Evolutionary conservation across 768 basidiomycete species (phyloP).

Genomic region (Tylopilus intermedius): DNA sequence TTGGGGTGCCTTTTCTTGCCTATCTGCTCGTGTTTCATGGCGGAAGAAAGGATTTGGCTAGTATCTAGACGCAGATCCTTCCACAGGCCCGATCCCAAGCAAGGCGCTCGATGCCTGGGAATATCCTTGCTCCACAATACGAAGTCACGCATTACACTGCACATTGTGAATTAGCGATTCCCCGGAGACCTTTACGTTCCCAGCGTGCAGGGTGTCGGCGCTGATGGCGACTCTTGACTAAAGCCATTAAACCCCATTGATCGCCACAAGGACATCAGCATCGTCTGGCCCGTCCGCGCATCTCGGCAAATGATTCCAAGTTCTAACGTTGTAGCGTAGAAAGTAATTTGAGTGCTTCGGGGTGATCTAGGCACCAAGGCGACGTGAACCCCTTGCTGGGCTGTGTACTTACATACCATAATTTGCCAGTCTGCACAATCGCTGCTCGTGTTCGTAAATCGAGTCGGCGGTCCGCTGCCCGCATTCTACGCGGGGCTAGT

Average conservation of each 20-base stretch:
- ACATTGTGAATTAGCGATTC: neutral
- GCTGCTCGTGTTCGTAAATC: neutral
- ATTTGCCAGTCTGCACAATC: neutral
- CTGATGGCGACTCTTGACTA: neutral
- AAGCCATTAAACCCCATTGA: neutral
- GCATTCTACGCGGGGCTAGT: neutral
- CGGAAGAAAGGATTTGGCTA: neutral
- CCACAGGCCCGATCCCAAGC: too few species aligned
- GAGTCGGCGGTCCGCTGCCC: neutral
- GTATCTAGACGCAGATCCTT: neutral
- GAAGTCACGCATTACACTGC: neutral
- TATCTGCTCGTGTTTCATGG: neutral
- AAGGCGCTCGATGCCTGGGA: too few species aligned
- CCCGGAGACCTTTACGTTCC: neutral
- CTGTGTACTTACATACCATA: neutral
- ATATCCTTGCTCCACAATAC: neutral
- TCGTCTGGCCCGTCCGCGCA: neutral
- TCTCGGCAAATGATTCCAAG: neutral
- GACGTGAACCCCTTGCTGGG: neutral
- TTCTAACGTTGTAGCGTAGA: neutral
- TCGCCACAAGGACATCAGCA: neutral
- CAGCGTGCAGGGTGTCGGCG: neutral
- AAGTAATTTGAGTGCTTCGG: neutral
- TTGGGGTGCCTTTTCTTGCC: neutral
- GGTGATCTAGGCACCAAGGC: slow-evolving; percentile 4